Evolutionary conservation across 2,329 filamentous ascomycete genomes (phyloP).

Genomic region (Fusarium denticulatum): DNA sequence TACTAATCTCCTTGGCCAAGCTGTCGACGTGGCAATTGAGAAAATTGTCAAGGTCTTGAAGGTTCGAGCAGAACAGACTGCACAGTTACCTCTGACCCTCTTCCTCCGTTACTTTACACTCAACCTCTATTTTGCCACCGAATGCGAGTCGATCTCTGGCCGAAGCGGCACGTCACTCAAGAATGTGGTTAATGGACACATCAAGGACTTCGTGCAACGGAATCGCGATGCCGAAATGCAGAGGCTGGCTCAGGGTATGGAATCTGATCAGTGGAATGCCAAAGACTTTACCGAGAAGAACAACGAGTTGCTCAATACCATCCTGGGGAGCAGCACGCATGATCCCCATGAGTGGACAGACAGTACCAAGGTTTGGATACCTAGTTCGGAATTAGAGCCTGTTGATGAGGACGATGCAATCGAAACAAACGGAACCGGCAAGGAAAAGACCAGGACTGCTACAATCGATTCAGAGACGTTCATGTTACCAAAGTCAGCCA

Average conservation of each 20-base stretch:
- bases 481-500: conserved; percentile 84
- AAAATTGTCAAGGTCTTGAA: conserved; percentile 79
- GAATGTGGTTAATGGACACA: conserved; percentile 82
- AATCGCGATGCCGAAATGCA: conserved; percentile 79
- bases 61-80: conserved; percentile 79
- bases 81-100: conserved; percentile 71
- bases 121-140: conserved; percentile 84
- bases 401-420: conserved; percentile 47
- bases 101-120: conserved; percentile 86
- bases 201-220: conserved; percentile 79
- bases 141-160: conserved; percentile 86
- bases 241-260: conserved; percentile 78
- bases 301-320: conserved; percentile 66
- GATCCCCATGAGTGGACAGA: conserved; percentile 75
- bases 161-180: conserved; percentile 80
- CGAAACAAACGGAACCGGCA: conserved; percentile 61
- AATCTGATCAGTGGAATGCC: conserved; percentile 82
- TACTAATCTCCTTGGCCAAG: conserved; percentile 79
- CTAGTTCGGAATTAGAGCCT: conserved; percentile 53
- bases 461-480: conserved; percentile 86
- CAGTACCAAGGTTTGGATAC: conserved; percentile 67
- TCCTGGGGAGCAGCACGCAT: conserved; percentile 75
- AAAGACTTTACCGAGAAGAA: conserved; percentile 77
- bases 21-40: conserved; percentile 83
- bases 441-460: conserved; percentile 76